Evolutionary conservation across 2,329 filamentous ascomycete species (phyloP).

Genomic region (Arthroderma uncinatum): DNA sequence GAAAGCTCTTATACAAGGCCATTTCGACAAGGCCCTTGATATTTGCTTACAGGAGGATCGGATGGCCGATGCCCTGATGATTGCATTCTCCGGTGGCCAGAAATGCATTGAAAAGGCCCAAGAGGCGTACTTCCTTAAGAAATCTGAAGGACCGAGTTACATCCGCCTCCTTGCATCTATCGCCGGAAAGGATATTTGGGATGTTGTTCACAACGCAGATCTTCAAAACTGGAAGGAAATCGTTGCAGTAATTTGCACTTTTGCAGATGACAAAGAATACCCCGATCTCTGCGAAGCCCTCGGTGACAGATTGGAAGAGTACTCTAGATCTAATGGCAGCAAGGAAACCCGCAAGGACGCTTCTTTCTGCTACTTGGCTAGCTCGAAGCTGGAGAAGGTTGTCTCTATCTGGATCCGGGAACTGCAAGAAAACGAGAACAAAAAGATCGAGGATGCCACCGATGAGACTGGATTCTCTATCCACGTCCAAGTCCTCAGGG

Average conservation of each 20-base stretch:
- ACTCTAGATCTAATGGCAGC: slow-evolving; percentile 45
- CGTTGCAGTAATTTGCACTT: slow-evolving; percentile 92
- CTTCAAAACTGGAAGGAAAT: slow-evolving; percentile 91
- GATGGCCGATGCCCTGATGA: slow-evolving; percentile 93
- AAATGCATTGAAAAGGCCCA: slow-evolving; percentile 91
- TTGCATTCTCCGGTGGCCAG: slow-evolving; percentile 91
- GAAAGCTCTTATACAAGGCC: slow-evolving; percentile 72
- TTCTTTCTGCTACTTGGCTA: slow-evolving; percentile 90
- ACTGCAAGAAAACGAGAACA: slow-evolving; percentile 70
- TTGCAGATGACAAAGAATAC: slow-evolving; percentile 82
- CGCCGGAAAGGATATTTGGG: slow-evolving; percentile 94
- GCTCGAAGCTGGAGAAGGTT: slow-evolving; percentile 95
- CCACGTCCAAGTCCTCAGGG: slow-evolving; percentile 76
- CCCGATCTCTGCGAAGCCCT: slow-evolving; percentile 89
- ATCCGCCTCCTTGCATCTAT: slow-evolving; percentile 81
- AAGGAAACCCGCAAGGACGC: slow-evolving; percentile 63
- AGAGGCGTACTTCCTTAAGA: slow-evolving; percentile 74
- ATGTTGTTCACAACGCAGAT: slow-evolving; percentile 93
- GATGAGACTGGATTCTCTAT: slow-evolving; percentile 81
- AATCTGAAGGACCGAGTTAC: slow-evolving; percentile 77
- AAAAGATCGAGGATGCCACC: slow-evolving; percentile 55
- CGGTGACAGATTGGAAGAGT: slow-evolving; percentile 77
- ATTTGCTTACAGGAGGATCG: slow-evolving; percentile 80
- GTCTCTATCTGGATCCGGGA: slow-evolving; percentile 88
- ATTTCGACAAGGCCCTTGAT: slow-evolving; percentile 82